These are phyloP conservation scores for Boletus sensibilis DNA, from an alignment of 768 basidiomycete species.

Conservation along the genomic window DNA sequence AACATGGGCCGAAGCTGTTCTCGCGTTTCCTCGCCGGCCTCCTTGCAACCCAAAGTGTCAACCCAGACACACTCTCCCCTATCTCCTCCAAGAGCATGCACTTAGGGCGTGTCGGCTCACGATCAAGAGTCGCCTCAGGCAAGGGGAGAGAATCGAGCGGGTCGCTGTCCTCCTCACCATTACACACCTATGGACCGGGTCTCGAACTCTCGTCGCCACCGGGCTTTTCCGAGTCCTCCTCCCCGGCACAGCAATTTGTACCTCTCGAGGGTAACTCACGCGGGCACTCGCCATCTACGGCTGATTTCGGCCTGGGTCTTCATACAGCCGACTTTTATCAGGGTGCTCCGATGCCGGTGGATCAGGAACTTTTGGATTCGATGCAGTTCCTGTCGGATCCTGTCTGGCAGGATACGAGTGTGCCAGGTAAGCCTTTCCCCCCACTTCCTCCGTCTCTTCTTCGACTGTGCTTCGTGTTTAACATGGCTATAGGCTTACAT, in stretches of 20 bases:
- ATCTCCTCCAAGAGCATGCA: conserved; percentile 22
- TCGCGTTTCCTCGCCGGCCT: conserved; percentile 75
- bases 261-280: conserved; percentile 39
- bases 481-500: not conserved
- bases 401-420: conserved; percentile 52
- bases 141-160: conserved; percentile 14
- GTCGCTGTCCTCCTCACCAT: conserved; percentile 2
- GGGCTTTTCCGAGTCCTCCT: conserved; percentile 39
- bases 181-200: conserved; percentile 10
- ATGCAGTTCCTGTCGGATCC: conserved; percentile 59
- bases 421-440: conserved; percentile 48
- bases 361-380: conserved; percentile 58
- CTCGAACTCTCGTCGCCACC: conserved; percentile 24
- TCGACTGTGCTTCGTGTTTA: not conserved
- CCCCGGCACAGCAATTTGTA: conserved; percentile 31
- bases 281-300: conserved; percentile 9
- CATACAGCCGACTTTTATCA: conserved; percentile 45
- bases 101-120: conserved; percentile 13
- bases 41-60: conserved; percentile 55
- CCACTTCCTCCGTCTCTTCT: not conserved
- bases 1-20: conserved; percentile 78
- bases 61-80: conserved; percentile 13
- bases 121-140: conserved; percentile 6
- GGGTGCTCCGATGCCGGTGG: conserved; percentile 48
- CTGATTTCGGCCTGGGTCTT: conserved; percentile 10